Evolutionary conservation across 768 basidiomycete genomes (phyloP), one percentile per base, ranked within the genome.

Genomic region (Leccinum uliginosum): DNA sequence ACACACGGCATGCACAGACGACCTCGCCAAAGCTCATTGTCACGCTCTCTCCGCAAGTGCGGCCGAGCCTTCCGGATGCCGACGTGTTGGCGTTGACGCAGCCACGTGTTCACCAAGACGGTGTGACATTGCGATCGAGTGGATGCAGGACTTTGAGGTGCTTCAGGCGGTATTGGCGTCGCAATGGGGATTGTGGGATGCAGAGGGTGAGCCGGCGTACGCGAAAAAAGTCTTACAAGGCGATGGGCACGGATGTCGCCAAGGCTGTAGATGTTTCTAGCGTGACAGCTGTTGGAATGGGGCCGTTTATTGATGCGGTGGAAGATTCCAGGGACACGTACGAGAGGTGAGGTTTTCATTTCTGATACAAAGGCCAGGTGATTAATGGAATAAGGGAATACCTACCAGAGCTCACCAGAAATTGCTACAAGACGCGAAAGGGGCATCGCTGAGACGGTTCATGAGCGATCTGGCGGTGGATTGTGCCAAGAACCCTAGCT

Each of bases 181-280:
- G 1, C 86, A 90, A 65, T 75, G 77, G 51, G 83, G 84, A 12
- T 80, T 81, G 23, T 78, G 80, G 52, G 87, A 91, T 68, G 78
- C 86, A 4, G 87, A 94, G 60, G 93, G 91, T 51, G 97, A 96
- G 67, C 91, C 92, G 49, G 93, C 90, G 46, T 98, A 98, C 71
- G 96, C 97, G 94, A 95, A 92, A 69, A 94, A 92, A 98, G 68
- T 99, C 98, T 65, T 99, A 99, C 75, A 92, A 94, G 73, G 19
- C n/a, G 27, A 9, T 35, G 46, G 17, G 45, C 40, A 19, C 30
- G 29, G 29, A 47, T 30, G 45, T 51, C 50, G 50, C 29, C 61
- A 96, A 96, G 94, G 83, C 94, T 4, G 96, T 98, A 11, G 95
- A 95, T 15, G 96, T 98, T 14, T 95, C 93, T 15, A 94, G 95